phyloP scores from a whole-genome alignment of 176 grass and related monocot species.

The Carex pumila region DNA sequence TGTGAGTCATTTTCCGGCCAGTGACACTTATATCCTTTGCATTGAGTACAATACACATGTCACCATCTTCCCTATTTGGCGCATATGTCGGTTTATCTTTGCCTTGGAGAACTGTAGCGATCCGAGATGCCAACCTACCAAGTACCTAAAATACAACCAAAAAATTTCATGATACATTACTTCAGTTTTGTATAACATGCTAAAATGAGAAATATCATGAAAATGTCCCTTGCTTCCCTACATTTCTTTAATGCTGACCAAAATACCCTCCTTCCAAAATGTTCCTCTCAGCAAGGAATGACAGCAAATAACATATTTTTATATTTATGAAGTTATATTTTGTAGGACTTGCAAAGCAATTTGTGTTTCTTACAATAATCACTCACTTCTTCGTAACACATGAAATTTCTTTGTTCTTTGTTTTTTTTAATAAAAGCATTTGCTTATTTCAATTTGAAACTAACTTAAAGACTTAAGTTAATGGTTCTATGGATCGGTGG shows the following conservation, averaged over 20 bases:
- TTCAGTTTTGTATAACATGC: neutral
- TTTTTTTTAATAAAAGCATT: neutral
- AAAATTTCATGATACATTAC: neutral
- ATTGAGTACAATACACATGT: constrained; percentile 94
- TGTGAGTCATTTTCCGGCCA: constrained; percentile 88
- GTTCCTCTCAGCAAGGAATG: neutral
- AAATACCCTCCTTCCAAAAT: neutral
- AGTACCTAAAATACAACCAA: constrained; percentile 47
- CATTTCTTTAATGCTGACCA: neutral
- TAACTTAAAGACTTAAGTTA: neutral
- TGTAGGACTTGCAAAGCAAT: neutral
- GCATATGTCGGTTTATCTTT: constrained; percentile 96
- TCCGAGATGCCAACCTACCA: constrained; percentile 81
- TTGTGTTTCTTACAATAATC: neutral
- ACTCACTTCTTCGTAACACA: neutral
- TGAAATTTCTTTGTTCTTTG: neutral
- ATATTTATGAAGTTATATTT: neutral
- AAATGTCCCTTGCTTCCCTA: neutral
- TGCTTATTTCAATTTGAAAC: neutral
- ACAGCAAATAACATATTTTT: neutral
- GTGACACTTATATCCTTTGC: constrained; percentile 82
- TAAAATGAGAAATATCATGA: neutral
- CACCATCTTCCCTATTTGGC: constrained; percentile 79
- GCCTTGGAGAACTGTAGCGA: constrained; percentile 76
- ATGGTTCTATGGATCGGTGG: too few relatives aligned